Base-by-base conservation (phyloP, 495 filamentous ascomycete genomes). In the Penicillium cinerascens region DNA sequence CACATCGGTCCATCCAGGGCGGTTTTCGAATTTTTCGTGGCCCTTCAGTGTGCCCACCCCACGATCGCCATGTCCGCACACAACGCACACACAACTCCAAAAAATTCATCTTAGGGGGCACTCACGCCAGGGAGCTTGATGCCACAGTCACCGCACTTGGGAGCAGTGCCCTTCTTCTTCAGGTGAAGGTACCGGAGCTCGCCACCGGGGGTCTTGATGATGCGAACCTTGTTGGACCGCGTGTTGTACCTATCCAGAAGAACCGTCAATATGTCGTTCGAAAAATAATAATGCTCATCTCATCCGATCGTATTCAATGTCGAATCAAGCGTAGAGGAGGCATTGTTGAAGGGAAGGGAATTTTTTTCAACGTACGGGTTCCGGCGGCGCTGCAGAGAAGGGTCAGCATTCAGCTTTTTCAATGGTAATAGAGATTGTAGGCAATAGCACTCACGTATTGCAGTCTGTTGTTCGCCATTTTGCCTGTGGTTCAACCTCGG, bases 101-200 rank as follows among this genome's bases (percentile, higher is more conserved):
- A 54, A 59, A 58, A 62, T 60, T 57, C 37, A 42, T 55, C 13
- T 64, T 56, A 51, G 58, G 65, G 52, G 55, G 57, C 45, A 91
- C 89, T 85, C 85, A 95, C 90, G 72, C 91, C 91, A 62, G 89
- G 83, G 65, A 96, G 84, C 80, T 96, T 96, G 78, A 86, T 85
- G 67, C 92, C 92, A 71, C 93, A 97, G 82, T 97, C 93, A 83
- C 93, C 93, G 73, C 93, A 99, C 81, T 97, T 97, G 65, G 93
- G 92, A 61, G 89, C 85, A 65, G 88, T 92, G 60, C 90, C 92
- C 76, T 85, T 86, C 87, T 97, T 97, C 87, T 97, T 97, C 81
- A 95, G 90, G 85, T 97, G 91, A 61, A 97, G 89, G 68, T 95
- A 87, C 68, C 91, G 87, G 58, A 95, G 86, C 72, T 90, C 80